Percentiles rank a stretch among this genome's conserved stretches.
These are phyloP conservation scores for Trichoderma citrinoviride DNA, from an alignment of 2,329 filamentous ascomycete genomes.

Conservation along the genomic window DNA sequence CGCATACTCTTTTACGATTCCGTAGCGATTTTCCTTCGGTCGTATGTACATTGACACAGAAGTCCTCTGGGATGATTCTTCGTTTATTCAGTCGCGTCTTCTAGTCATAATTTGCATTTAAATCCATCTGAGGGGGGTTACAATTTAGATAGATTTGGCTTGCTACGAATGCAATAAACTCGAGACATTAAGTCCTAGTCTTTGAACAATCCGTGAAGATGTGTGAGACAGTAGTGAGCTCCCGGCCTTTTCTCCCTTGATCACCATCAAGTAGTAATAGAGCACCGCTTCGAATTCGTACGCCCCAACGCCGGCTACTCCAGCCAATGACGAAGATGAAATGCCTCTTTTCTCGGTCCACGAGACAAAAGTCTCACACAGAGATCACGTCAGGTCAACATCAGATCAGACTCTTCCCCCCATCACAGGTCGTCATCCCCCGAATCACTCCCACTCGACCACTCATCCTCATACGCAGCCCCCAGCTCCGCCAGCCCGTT, in stretches of 20 bases:
- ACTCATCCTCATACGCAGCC: conserved; percentile 86
- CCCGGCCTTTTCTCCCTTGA: too few species aligned
- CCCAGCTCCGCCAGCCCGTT: conserved; percentile 80
- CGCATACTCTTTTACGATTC: conserved; percentile 7
- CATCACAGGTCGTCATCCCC: conserved; percentile 57
- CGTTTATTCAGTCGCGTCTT: not conserved
- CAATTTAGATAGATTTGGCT: conserved; percentile 32
- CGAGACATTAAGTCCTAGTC: not conserved
- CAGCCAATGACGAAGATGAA: too few species aligned
- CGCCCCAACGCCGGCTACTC: not conserved
- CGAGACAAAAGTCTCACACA: too few species aligned
- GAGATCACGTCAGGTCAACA: too few species aligned
- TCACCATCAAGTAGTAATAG: not conserved
- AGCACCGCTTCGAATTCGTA: not conserved
- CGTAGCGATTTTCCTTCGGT: conserved; percentile 14
- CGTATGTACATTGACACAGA: conserved; percentile 16
- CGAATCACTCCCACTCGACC: conserved; percentile 73
- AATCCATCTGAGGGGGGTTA: conserved; percentile 26
- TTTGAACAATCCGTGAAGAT: not conserved
- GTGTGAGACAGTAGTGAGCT: not conserved
- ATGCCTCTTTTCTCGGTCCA: too few species aligned
- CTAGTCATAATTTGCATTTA: conserved; percentile 24
- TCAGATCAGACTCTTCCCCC: too few species aligned
- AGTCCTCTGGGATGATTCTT: conserved; percentile 8
- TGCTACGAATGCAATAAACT: conserved; percentile 33